phyloP scores from a whole-genome alignment of 164 flowering plant species.

The Magnolia changhungtana region DNA sequence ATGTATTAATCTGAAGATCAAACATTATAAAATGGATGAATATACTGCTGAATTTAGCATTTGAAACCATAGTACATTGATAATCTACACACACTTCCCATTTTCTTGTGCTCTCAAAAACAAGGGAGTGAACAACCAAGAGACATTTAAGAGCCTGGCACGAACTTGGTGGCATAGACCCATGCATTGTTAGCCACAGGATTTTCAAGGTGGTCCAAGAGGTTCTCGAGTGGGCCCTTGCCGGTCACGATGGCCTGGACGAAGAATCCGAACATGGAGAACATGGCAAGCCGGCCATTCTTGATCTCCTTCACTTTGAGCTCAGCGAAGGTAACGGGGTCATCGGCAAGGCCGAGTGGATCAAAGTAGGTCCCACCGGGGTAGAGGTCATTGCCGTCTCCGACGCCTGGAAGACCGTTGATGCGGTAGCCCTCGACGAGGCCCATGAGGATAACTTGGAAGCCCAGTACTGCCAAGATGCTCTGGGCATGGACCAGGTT shows the following conservation, averaged over 20 bases:
- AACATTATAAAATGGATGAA: too few relatives aligned
- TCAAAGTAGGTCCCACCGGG: constrained; percentile 80
- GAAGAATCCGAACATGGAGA: constrained; percentile 83
- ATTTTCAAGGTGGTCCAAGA: constrained; percentile 67
- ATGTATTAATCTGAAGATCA: too few relatives aligned
- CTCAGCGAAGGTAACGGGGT: constrained; percentile 67
- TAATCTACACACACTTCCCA: constrained; percentile 5
- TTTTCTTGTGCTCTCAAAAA: neutral
- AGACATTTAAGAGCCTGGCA: constrained; percentile 53
- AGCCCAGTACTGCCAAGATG: constrained; percentile 64
- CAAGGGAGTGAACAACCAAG: neutral
- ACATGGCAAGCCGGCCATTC: constrained; percentile 77
- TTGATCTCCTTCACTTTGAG: constrained; percentile 81
- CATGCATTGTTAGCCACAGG: constrained; percentile 82
- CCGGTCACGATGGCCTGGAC: constrained; percentile 75
- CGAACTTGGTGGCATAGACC: constrained; percentile 79
- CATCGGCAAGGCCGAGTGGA: constrained; percentile 73
- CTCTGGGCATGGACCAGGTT: constrained; percentile 78
- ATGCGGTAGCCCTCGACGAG: constrained; percentile 70
- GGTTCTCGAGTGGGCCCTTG: constrained; percentile 60
- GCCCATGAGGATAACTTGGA: constrained; percentile 73
- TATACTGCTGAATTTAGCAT: neutral
- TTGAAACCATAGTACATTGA: neutral
- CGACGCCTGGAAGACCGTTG: constrained; percentile 63
- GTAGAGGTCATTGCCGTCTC: constrained; percentile 70